A percentile compares a stretch with the other conserved stretches of the same genome.
Conservation (phyloP, 192 early-diverging fungal genomes). For the Phlyctochytrium arcticum region DNA sequence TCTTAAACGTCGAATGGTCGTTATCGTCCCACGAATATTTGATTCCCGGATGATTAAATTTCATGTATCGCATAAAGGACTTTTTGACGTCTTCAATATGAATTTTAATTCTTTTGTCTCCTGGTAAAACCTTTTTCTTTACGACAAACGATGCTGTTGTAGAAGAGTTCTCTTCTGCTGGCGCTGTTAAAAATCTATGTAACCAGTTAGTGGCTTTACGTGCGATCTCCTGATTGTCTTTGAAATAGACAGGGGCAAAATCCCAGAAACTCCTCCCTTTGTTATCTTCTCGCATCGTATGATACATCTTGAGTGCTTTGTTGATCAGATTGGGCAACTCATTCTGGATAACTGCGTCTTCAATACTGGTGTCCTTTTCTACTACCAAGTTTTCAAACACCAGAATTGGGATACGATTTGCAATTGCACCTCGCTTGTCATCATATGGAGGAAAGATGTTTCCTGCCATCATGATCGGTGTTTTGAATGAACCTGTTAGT, state of each 20-base stretch:
- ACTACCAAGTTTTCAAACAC: neutral
- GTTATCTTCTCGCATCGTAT: neutral
- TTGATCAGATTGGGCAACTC: neutral
- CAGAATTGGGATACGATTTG: neutral
- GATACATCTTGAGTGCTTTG: neutral
- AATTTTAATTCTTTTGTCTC: neutral
- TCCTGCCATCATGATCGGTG: neutral
- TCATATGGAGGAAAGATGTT: slow-evolving; percentile 1
- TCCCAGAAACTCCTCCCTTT: slow-evolving; percentile 2
- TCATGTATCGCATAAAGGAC: slow-evolving; percentile 5
- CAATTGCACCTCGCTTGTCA: neutral
- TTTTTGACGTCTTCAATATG: neutral
- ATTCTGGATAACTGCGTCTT: neutral
- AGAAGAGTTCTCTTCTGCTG: neutral
- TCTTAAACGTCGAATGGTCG: slow-evolving; percentile 7
- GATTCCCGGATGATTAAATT: slow-evolving; percentile 5
- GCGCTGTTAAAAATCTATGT: neutral
- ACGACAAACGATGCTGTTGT: neutral
- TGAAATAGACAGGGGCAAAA: slow-evolving; percentile 4
- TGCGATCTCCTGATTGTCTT: slow-evolving; percentile 1
- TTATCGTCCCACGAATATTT: neutral
- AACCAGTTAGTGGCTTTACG: neutral
- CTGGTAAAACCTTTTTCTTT: no score
- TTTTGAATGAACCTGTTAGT: neutral
- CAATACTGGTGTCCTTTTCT: neutral